Base-by-base conservation (phyloP, 352 stramenopile genomes). In the Aphanomyces stellatus region DNA sequence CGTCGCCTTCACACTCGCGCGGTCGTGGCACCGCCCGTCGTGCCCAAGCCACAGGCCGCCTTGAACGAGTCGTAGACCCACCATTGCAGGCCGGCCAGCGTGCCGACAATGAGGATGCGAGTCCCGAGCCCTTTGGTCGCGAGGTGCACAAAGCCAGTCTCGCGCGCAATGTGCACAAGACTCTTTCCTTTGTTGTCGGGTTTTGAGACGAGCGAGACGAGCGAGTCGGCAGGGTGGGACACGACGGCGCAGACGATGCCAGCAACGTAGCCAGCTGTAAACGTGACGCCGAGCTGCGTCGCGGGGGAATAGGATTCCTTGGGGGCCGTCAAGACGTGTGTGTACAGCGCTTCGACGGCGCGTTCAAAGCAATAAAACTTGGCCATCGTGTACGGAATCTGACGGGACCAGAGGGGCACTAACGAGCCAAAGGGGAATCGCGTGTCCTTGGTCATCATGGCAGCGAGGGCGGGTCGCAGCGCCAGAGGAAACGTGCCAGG, bases 321-420 rank as follows among this genome's bases (percentile, higher is more conserved):
- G 25, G 75, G 74, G 62, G 78, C 70, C 24, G 75, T 83, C 37
- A 76, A 74, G 34, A 70, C 73, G 87, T 85, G 63, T 3, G 34
- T 66, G 69, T 88, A 88, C 31, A 96, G 90, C 27, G 51, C 35
- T 70, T 96, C 85, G 24, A 81, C 84, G 28, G 78, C 84, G 53
- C 64, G 73, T 71, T 82, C 87, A 73, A 92, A 82, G 1, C 94
- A 88, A 30, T 88, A 86, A 61, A 97, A 97, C 74, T 97, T 97
- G 33, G 87, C 81, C 83, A 96, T 96, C 34, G 91, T 97, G 82
- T 97, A 97, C 51, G 91, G 91, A 71, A 87, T 80, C 64, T 86
- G 82, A 41, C 78, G 69, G 8, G 11, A 46, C 37, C 37, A 46
- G n/a, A 46, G 37, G 37, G 78, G 78, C 4, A 78, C 71, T 4